Base-by-base conservation (phyloP, 768 basidiomycete species). In the Amanita fuliginea region DNA sequence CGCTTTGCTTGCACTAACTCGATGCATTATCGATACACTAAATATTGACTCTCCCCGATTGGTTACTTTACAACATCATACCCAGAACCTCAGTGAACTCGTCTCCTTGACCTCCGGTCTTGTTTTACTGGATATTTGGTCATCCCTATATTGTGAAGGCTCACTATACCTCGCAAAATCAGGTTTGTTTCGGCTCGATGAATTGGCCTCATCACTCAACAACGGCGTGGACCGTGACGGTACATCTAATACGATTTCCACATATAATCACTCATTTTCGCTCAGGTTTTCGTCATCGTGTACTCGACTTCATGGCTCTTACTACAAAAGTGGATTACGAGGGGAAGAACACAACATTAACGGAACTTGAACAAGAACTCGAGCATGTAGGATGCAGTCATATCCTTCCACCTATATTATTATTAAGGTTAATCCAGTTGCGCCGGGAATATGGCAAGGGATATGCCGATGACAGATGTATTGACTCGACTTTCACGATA, bases 101-200 rank as follows among this genome's bases (percentile, higher is more conserved):
- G 68, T 86, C 13, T 76, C 75, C 2, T 72, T 81, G 13, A 77
- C 79, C 6, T 74, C 78, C n/a, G 93, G 94, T 3, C 69, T 78
- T 21, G 86, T 83, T 19, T 67, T 93, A 60, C 65, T 75, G 16
- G 71, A 81, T 18, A 76, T 95, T 32, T 95, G 91, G 91, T 67
- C 71, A 10, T 47, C 42, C 16, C 11, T 47, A 8, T 55, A 30
- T 34, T 16, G 8, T 22, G 36, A 39, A 4, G 11, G 30, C 2
- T 14, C 24, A 13, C 39, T 18, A 34, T 22, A 26, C 41, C n/a
- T 22, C 11, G 8, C 26, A 32, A 22, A 26, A 42, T 18, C 30
- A 21, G 16, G 18, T 47, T 18, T 65, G 34, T 42, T 46, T 4
- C 46, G 47, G 7, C 42, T 69, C 1, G 62, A 64, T 30, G 46